Evolutionary conservation across 371 early-diverging fungal genomes (phyloP), one percentile per base, ranked within the genome.

Genomic region (Encephalitozoon hellem): DNA sequence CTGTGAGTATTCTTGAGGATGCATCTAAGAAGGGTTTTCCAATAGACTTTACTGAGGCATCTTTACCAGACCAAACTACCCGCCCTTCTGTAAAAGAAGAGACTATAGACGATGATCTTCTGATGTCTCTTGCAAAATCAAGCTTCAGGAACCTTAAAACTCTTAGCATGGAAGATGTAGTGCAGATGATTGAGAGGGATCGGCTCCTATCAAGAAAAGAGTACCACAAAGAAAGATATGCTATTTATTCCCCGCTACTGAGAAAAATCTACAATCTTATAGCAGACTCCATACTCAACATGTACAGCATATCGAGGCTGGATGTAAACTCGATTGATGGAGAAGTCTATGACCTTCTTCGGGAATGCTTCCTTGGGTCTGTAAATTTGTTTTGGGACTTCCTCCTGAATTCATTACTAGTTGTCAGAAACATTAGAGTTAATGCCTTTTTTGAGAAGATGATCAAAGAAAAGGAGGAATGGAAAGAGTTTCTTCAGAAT

Each of bases 371-470:
- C 15, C 51, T 65, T 43, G 30, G 47, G 12, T 18, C 30, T 1
- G 15, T 1, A 25, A 4, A 1, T 59, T 42, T 64, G 32, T 76
- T 69, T 39, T 43, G 49, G 53, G 39, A 49, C 28, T 1, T 76
- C 30, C 26, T 76, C 11, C n/a, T 42, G 21, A 42, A 67, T 8
- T 43, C 70, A 0, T 25, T 76, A 8, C 26, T 67, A n/a, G 47
- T 23, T 9, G 64, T 65, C 26, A 59, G 59, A 28, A 69, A 69
- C 47, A 38, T 76, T 9, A 55, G 69, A 1, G 32, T 76, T 23
- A 52, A 42, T n/a, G 42, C 69, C 51, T 76, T 76, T 28, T 21
- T 76, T 11, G 64, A 63, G 39, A 59, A 65, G 42, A 42, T 66
- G 59, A 28, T 59, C 15, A 12, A 28, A n/a, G 34, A 59, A 38